These are phyloP conservation scores for Fomitopsis pinicola DNA, from an alignment of 1,284 basidiomycete species.

Conservation along the genomic window DNA sequence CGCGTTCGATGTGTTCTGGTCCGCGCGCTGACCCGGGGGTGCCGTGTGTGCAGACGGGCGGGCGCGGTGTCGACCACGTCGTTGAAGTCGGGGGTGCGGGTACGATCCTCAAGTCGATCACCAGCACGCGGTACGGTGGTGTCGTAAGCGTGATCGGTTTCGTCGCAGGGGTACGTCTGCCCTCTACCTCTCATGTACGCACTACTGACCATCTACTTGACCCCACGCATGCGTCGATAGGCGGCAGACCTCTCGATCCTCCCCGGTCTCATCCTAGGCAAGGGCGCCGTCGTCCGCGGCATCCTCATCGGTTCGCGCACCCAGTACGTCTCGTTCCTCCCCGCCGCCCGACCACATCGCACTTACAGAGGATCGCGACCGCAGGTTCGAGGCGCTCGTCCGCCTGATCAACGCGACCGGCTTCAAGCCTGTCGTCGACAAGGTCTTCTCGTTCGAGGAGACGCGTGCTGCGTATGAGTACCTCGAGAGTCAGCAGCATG, in stretches of 20 bases:
- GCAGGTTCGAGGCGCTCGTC: constrained; percentile 29
- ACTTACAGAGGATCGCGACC: neutral
- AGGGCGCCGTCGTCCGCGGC: constrained; percentile 23
- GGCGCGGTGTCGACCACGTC: constrained; percentile 39
- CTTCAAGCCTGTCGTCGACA: constrained; percentile 34
- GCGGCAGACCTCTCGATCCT: constrained; percentile 13
- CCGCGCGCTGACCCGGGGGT: neutral
- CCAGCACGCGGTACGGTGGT: constrained; percentile 32
- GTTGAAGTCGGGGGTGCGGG: constrained; percentile 40
- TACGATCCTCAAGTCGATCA: constrained; percentile 35
- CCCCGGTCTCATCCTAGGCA: constrained; percentile 12
- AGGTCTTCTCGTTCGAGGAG: constrained; percentile 37
- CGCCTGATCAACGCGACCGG: constrained; percentile 27
- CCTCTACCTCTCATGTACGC: neutral
- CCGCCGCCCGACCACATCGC: neutral
- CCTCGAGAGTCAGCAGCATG: constrained; percentile 29
- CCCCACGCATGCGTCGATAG: neutral
- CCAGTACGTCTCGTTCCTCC: constrained; percentile 16
- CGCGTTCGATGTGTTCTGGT: no score
- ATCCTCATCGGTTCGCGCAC: constrained; percentile 30
- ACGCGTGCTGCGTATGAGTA: constrained; percentile 34
- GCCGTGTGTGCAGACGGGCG: constrained; percentile 21
- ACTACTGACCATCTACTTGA: no score
- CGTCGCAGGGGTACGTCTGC: constrained; percentile 24
- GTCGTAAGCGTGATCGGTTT: constrained; percentile 37